Percentiles rank a stretch among this genome's conserved stretches.
Evolutionary conservation across 371 early-diverging fungal genomes (phyloP).

Genomic region (Syncephalastrum racemosum): DNA sequence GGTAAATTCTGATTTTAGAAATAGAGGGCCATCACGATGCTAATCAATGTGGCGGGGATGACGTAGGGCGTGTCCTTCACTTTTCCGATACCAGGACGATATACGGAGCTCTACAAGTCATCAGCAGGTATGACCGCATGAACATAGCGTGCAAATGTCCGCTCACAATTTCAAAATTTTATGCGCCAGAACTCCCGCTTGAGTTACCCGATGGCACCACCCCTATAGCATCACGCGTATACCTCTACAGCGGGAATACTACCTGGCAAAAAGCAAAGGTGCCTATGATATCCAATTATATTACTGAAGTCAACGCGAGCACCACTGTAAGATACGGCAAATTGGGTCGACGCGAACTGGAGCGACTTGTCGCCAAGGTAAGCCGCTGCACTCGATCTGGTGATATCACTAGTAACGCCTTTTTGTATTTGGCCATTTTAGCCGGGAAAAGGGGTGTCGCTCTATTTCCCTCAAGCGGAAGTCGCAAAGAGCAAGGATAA

Average conservation of each 20-base stretch:
- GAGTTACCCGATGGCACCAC: slow-evolving; percentile 79
- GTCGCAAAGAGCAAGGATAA: background rate
- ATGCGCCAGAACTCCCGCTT: slow-evolving; percentile 58
- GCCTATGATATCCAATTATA: slow-evolving; percentile 41
- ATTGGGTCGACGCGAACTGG: slow-evolving; percentile 43
- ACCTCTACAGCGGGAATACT: slow-evolving; percentile 52
- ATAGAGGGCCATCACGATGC: background rate
- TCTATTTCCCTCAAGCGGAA: slow-evolving; percentile 34
- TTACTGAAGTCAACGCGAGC: slow-evolving; percentile 44
- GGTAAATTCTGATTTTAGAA: slow-evolving; percentile 34
- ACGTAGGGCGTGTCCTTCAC: slow-evolving; percentile 68
- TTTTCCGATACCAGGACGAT: slow-evolving; percentile 69
- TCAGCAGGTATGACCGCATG: slow-evolving; percentile 32
- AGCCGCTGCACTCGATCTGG: too few species aligned
- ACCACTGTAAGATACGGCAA: slow-evolving; percentile 39
- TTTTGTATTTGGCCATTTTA: slow-evolving; percentile 10
- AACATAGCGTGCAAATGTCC: background rate
- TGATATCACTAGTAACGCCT: background rate
- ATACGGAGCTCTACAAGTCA: slow-evolving; percentile 46
- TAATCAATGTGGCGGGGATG: background rate
- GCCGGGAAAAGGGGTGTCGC: slow-evolving; percentile 38
- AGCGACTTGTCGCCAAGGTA: slow-evolving; percentile 55
- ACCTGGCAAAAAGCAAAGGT: slow-evolving; percentile 53
- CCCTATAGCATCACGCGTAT: slow-evolving; percentile 65
- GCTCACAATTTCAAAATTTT: background rate